These are phyloP conservation scores for Eucalyptus sp. DNA, from an alignment of 345 rosid genomes.

Conservation along the genomic window DNA sequence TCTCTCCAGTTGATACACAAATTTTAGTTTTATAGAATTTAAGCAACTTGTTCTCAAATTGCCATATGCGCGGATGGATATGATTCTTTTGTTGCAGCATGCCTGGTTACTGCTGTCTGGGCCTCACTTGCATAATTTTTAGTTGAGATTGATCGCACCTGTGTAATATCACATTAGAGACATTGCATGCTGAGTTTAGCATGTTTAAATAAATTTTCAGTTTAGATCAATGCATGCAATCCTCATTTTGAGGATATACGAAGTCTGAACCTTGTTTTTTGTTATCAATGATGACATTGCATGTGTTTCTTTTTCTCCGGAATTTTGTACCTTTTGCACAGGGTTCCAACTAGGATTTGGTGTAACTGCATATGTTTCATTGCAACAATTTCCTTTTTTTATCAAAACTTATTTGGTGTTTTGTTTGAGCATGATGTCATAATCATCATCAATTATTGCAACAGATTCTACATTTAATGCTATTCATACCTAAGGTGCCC, in stretches of 20 bases:
- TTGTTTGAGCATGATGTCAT: background rate
- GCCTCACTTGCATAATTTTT: background rate
- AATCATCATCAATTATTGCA: slow-evolving; percentile 1
- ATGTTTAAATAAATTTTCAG: background rate
- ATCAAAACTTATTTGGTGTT: background rate
- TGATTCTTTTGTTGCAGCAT: background rate
- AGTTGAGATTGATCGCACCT: background rate
- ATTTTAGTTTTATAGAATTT: background rate
- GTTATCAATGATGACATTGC: background rate
- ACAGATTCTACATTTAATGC: slow-evolving; percentile 4
- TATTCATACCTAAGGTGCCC: slow-evolving; percentile 14
- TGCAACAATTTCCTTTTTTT: background rate
- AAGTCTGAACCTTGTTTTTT: background rate
- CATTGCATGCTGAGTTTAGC: background rate
- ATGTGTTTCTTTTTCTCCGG: background rate
- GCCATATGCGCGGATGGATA: background rate
- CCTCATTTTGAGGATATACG: background rate
- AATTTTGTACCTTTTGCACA: background rate
- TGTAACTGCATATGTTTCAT: background rate
- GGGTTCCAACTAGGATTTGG: background rate
- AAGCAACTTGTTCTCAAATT: background rate
- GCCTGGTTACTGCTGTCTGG: background rate
- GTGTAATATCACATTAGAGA: background rate
- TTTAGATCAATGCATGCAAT: background rate
- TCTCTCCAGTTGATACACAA: background rate